Conservation (phyloP, 805 yeast genomes). For the Blastobotrys chiropterorum region DNA sequence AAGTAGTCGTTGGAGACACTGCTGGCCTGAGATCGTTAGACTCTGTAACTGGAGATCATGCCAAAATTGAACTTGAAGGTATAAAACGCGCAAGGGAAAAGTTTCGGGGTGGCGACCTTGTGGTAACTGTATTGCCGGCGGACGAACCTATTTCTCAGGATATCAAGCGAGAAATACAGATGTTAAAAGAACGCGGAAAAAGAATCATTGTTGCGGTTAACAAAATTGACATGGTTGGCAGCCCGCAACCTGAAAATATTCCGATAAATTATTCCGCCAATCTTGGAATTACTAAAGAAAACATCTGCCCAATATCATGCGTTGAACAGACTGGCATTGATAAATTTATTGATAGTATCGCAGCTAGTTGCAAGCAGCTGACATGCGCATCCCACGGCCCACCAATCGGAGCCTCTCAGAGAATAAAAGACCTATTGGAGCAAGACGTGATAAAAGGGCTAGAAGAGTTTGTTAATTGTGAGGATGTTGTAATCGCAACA, state of each 20-base stretch:
- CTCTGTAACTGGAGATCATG: constrained; percentile 20
- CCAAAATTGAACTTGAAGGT: constrained; percentile 66
- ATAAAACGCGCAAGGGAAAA: constrained; percentile 65
- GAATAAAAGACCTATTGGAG: constrained; percentile 68
- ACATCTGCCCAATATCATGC: constrained; percentile 50
- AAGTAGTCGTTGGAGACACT: constrained; percentile 81
- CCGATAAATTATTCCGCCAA: constrained; percentile 7
- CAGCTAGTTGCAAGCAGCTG: constrained; percentile 41
- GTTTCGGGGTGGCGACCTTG: constrained; percentile 57
- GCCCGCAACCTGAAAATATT: not conserved
- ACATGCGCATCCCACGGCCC: constrained; percentile 41
- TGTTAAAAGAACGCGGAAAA: constrained; percentile 10
- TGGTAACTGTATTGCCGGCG: constrained; percentile 45
- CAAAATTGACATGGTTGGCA: constrained; percentile 25
- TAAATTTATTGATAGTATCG: constrained; percentile 38
- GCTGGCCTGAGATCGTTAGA: constrained; percentile 69
- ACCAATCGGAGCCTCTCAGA: constrained; percentile 65
- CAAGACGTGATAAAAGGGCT: constrained; percentile 75
- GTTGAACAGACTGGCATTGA: constrained; percentile 49
- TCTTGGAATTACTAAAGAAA: constrained; percentile 10
- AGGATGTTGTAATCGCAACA: constrained; percentile 73
- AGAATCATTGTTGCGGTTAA: constrained; percentile 28
- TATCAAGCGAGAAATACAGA: constrained; percentile 14
- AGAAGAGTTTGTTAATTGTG: constrained; percentile 45
- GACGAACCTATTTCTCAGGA: constrained; percentile 8